Base-by-base conservation (phyloP, 495 filamentous ascomycete species). In the Tuber aestivum region DNA sequence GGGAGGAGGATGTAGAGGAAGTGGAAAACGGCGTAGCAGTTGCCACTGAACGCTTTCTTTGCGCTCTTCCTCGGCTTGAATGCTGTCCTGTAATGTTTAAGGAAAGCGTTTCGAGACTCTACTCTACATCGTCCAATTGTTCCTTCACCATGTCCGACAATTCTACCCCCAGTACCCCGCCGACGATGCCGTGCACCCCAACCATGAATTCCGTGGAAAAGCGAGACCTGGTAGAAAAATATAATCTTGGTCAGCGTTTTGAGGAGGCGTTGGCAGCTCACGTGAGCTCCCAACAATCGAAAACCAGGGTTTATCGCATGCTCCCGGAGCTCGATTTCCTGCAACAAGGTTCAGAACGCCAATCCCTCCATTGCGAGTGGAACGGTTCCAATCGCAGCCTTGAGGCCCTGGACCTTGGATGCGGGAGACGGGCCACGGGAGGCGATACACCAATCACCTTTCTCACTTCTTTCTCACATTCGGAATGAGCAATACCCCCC, bases 71-170 rank as follows among this genome's bases (percentile, higher is more conserved):
- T 32, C n/a, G 12, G n/a, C 4, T 65, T n/a, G 56, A 65, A 16
- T 32, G 56, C 56, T 65, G 56, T 32, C 56, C 27, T 32, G 3
- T 32, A 12, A 32, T 16, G 56, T 12, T 65, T 12, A 32, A 27
- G 27, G 56, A n/a, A 32, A 65, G 56, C 56, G 27, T 2, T 10
- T 65, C 56, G 8, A 32, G 27, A 65, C 32, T 27, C n/a, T 32
- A 32, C 27, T 65, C 56, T 32, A 65, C 56, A 18, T 65, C 56
- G 2, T 65, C 56, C 56, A 32, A 65, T 65, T 65, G n/a, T 32
- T 65, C 56, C n/a, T 65, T 65, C 56, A 65, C n/a, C 56, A 65
- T 65, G 56, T 65, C 56, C n/a, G 56, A 65, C 56, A 65, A 65
- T 65, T 65, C 56, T 10, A 32, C 56, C 27, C 27, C 27, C 10